Conservation (phyloP, 2,329 filamentous ascomycete genomes). For the Phoma sp. region DNA sequence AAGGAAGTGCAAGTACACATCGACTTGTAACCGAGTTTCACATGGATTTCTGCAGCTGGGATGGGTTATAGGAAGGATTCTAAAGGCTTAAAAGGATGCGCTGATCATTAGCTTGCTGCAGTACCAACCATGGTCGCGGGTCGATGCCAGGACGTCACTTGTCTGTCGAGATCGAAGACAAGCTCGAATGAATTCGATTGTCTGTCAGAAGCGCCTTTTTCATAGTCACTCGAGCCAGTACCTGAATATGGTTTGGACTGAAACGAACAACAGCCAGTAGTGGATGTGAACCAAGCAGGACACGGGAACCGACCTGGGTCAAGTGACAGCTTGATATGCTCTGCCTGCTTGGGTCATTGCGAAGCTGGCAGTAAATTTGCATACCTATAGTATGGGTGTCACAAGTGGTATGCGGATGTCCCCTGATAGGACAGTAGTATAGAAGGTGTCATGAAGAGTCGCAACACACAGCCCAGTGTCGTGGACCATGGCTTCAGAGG, state of each 20-base stretch:
- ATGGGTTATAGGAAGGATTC: not conserved
- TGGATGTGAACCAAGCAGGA: too few relatives aligned
- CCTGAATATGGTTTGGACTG: too few relatives aligned
- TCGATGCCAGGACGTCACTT: not conserved
- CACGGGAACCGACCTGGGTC: too few relatives aligned
- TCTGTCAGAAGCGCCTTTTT: not conserved
- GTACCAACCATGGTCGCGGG: not conserved
- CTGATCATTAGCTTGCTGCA: not conserved
- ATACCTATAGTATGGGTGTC: too few relatives aligned
- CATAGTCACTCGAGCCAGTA: too few relatives aligned
- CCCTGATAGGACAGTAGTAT: not conserved
- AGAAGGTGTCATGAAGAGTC: not conserved
- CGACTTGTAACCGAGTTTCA: constrained; percentile 4
- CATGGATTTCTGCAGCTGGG: not conserved
- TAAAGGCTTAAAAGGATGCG: not conserved
- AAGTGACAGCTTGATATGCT: too few relatives aligned
- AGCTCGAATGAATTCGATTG: not conserved
- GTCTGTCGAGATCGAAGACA: not conserved
- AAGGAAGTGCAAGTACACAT: constrained; percentile 6
- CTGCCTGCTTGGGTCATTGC: too few relatives aligned
- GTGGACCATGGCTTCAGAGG: too few relatives aligned
- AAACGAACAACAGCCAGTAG: too few relatives aligned
- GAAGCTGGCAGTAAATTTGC: too few relatives aligned
- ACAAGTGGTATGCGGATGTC: too few relatives aligned
- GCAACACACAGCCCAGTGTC: too few relatives aligned